Evolutionary conservation across 257 asterid species (phyloP).

Genomic region (Rauvolfia tetraphylla): DNA sequence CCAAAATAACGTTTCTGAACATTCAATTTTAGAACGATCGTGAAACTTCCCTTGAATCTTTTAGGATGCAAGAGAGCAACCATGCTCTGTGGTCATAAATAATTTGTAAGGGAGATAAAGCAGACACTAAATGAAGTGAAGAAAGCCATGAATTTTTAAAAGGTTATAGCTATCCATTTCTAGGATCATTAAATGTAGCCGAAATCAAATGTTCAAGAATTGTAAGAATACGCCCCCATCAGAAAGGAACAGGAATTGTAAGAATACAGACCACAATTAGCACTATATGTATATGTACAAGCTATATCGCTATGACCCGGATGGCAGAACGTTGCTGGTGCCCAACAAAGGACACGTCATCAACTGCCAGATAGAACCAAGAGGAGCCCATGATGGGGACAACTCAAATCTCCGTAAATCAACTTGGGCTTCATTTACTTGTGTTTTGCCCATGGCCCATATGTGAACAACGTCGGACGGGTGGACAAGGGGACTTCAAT

Average conservation of each 20-base stretch:
- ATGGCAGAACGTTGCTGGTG: background rate
- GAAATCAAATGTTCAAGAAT: conserved; percentile 5
- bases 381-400: conserved; percentile 4
- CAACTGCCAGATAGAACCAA: background rate
- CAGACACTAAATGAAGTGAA: background rate
- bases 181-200: background rate
- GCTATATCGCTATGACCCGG: background rate
- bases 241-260: too few relatives aligned
- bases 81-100: background rate
- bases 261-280: too few relatives aligned
- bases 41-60: too few relatives aligned
- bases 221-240: too few relatives aligned
- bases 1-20: too few relatives aligned
- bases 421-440: conserved; percentile 4
- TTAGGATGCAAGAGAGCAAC: too few relatives aligned
- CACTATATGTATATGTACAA: too few relatives aligned
- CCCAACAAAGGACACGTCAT: background rate
- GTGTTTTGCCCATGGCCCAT: background rate
- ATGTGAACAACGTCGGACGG: background rate
- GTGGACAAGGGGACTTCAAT: background rate
- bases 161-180: background rate
- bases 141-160: conserved; percentile 7
- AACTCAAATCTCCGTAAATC: background rate
- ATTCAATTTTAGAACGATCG: too few relatives aligned
- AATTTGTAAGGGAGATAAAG: background rate